Percentiles rank a stretch among this genome's conserved stretches.
Conservation (phyloP, 306 rosid genomes). For the Potentilla sterilis region DNA sequence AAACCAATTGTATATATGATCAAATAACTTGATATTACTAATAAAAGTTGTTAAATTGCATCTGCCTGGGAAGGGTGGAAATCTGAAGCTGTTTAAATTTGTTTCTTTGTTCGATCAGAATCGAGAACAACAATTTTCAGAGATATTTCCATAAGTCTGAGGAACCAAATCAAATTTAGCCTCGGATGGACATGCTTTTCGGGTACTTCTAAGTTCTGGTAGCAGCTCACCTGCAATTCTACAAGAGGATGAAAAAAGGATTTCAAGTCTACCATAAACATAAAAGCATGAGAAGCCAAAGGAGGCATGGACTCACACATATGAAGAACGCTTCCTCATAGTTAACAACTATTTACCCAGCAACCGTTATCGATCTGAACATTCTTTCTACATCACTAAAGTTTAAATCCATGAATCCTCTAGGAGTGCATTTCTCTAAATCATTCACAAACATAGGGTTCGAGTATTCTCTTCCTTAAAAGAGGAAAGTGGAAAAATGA, state of each 20-base stretch:
- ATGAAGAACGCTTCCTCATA: no score
- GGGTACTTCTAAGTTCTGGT: conserved; percentile 30
- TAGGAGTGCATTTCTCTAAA: conserved; percentile 15
- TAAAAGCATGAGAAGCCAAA: conserved; percentile 8
- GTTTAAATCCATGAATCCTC: neutral
- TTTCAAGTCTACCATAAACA: conserved; percentile 16
- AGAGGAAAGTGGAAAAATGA: neutral
- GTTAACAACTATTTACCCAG: conserved; percentile 3
- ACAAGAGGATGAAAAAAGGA: conserved; percentile 27
- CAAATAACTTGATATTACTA: neutral
- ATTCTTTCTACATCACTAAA: conserved; percentile 7
- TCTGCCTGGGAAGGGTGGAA: neutral
- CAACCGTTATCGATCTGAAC: conserved; percentile 3
- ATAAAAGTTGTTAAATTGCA: neutral
- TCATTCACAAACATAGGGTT: neutral
- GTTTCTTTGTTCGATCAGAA: neutral
- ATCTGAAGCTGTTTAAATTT: neutral
- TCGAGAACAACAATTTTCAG: neutral
- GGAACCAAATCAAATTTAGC: conserved; percentile 6
- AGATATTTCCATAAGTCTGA: neutral
- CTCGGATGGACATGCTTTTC: no score
- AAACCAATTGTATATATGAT: neutral
- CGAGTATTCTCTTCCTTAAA: neutral
- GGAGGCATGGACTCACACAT: conserved; percentile 19
- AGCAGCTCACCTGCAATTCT: conserved; percentile 52